Percentiles rank a stretch among this genome's conserved stretches.
These are phyloP conservation scores for Garcia nutans DNA, from an alignment of 345 rosid genomes.

Conservation along the genomic window DNA sequence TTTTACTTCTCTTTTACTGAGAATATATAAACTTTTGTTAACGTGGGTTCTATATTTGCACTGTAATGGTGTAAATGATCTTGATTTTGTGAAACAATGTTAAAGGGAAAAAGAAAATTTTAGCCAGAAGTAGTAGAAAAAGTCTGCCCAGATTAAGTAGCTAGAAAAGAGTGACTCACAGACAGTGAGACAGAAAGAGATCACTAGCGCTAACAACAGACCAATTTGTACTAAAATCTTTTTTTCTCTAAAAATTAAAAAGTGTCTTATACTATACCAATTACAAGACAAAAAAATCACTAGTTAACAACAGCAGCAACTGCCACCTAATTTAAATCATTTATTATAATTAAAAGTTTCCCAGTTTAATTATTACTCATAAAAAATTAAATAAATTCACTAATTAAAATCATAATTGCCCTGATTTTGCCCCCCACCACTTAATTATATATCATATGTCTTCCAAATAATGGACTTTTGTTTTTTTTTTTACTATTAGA, in stretches of 20 bases:
- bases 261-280: neutral
- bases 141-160: neutral
- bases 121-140: neutral
- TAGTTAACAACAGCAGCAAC: neutral
- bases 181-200: neutral
- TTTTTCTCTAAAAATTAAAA: neutral
- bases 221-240: neutral
- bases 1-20: too few species aligned
- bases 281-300: neutral
- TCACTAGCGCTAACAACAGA: neutral
- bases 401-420: too few species aligned
- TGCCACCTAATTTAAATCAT: neutral
- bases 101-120: too few species aligned
- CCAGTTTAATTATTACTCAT: too few species aligned
- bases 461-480: too few species aligned
- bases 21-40: too few species aligned
- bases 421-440: too few species aligned
- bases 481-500: too few species aligned
- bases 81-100: too few species aligned
- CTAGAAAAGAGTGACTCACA: neutral
- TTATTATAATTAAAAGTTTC: neutral
- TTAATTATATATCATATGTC: too few species aligned
- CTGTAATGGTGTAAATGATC: neutral
- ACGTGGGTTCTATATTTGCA: too few species aligned
- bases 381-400: too few species aligned